Conservation (phyloP, 225 moss, liverwort and hornwort species). For the Marchantia polymorpha region DNA sequence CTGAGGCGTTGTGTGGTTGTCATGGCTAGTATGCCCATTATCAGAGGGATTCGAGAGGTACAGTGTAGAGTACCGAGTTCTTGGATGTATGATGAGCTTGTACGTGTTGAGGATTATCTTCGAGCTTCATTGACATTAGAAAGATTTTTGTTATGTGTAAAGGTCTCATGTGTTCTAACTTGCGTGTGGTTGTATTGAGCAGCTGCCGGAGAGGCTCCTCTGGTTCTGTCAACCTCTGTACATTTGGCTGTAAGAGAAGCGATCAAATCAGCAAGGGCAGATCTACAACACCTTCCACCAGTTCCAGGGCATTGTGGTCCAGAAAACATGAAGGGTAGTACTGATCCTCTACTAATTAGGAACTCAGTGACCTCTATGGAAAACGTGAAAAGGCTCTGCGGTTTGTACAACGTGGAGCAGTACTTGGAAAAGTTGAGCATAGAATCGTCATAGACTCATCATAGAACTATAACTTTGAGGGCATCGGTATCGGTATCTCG, state of each 20-base stretch:
- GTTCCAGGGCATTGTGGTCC: not conserved
- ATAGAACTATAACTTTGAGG: not conserved
- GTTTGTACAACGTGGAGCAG: conserved; percentile 60
- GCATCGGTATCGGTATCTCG: too few relatives aligned
- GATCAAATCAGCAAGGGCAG: conserved; percentile 46
- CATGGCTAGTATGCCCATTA: too few relatives aligned
- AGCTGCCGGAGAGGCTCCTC: conserved; percentile 76
- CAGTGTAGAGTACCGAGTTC: not conserved
- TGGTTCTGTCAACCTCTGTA: conserved; percentile 56
- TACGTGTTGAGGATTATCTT: not conserved
- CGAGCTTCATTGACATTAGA: not conserved
- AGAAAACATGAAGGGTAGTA: not conserved
- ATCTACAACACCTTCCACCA: conserved; percentile 18
- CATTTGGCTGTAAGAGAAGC: conserved; percentile 62
- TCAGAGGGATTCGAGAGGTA: not conserved
- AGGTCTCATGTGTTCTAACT: not conserved
- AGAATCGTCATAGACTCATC: not conserved
- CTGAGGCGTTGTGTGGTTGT: too few relatives aligned
- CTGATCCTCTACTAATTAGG: conserved; percentile 23
- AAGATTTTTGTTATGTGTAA: too few relatives aligned
- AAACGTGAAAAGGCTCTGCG: conserved; percentile 58
- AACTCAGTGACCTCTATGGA: conserved; percentile 50
- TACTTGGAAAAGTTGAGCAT: conserved; percentile 40
- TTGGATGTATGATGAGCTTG: not conserved
- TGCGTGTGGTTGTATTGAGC: conserved; percentile 5